phyloP scores from a whole-genome alignment of 192 early-diverging fungal species.

The Coemansia sp. region DNA sequence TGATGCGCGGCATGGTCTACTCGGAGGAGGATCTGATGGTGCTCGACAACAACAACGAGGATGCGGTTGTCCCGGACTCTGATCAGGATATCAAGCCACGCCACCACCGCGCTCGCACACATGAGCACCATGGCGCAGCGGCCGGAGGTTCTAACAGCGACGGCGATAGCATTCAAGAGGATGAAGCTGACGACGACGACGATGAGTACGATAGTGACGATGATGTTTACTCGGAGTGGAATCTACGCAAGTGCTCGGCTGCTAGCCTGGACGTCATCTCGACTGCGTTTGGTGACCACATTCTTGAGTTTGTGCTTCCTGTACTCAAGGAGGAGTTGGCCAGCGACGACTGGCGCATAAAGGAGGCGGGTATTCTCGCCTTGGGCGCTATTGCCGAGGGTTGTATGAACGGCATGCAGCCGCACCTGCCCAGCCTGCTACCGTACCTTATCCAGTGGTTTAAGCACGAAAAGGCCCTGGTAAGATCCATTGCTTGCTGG shows the following conservation, averaged over 20 bases:
- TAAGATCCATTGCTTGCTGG: slow-evolving; percentile 99
- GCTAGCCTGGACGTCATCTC: slow-evolving; percentile 94
- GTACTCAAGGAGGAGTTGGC: slow-evolving; percentile 78
- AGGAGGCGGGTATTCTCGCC: slow-evolving; percentile 94
- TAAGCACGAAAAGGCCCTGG: slow-evolving; percentile 80
- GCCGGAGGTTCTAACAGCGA: slow-evolving; percentile 20
- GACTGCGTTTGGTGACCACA: slow-evolving; percentile 79
- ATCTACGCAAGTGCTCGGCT: slow-evolving; percentile 96
- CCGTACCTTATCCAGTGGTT: slow-evolving; percentile 82
- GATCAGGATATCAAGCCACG: slow-evolving; percentile 94
- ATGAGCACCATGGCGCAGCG: slow-evolving; percentile 63
- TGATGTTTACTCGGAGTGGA: slow-evolving; percentile 90
- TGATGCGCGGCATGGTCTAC: slow-evolving; percentile 96
- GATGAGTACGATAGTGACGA: slow-evolving; percentile 86
- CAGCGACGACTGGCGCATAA: slow-evolving; percentile 82
- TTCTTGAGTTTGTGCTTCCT: slow-evolving; percentile 84
- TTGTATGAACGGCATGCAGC: slow-evolving; percentile 84
- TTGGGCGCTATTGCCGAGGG: slow-evolving; percentile 98
- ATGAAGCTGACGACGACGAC: slow-evolving; percentile 78
- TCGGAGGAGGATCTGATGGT: slow-evolving; percentile 84
- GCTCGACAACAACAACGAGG: slow-evolving; percentile 78
- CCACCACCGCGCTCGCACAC: slow-evolving; percentile 79
- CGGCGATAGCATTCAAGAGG: slow-evolving; percentile 33
- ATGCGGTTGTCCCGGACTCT: slow-evolving; percentile 81
- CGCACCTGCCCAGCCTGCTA: slow-evolving; percentile 81